Conservation (phyloP, 768 basidiomycete species). For the Suillus hirtellus region DNA sequence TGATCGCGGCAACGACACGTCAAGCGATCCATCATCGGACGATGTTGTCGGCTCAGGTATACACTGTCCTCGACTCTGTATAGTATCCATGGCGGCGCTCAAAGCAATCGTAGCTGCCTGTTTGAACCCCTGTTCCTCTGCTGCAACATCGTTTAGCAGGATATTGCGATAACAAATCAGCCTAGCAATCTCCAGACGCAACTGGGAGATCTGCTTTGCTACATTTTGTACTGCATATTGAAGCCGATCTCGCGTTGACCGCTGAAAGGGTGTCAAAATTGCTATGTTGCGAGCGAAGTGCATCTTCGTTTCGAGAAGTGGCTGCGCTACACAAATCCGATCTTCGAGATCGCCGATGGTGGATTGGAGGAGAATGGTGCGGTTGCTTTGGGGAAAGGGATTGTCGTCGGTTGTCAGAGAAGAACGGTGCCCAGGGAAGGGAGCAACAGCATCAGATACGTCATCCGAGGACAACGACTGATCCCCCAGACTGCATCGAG, state of each 20-base stretch:
- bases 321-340: constrained; percentile 51
- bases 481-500: constrained; percentile 36
- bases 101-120: constrained; percentile 70
- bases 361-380: constrained; percentile 55
- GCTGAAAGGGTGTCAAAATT: constrained; percentile 85
- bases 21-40: constrained; percentile 25
- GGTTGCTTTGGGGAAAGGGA: constrained; percentile 42
- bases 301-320: constrained; percentile 66
- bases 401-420: constrained; percentile 27
- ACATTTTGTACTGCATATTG: constrained; percentile 57
- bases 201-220: constrained; percentile 62
- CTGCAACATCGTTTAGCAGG: constrained; percentile 71
- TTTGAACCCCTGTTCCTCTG: constrained; percentile 67
- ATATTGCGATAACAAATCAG: constrained; percentile 76
- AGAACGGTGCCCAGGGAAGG: neutral
- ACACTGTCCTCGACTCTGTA: constrained; percentile 39
- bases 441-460: neutral
- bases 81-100: constrained; percentile 66
- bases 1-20: constrained; percentile 19
- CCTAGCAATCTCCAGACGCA: constrained; percentile 73
- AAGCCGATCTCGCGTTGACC: constrained; percentile 78
- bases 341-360: constrained; percentile 68
- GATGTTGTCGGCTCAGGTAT: constrained; percentile 40
- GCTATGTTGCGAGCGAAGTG: constrained; percentile 80
- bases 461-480: constrained; percentile 10